Base-by-base conservation (phyloP, 176 grass and related monocot genomes). In the Oryza officinalis region DNA sequence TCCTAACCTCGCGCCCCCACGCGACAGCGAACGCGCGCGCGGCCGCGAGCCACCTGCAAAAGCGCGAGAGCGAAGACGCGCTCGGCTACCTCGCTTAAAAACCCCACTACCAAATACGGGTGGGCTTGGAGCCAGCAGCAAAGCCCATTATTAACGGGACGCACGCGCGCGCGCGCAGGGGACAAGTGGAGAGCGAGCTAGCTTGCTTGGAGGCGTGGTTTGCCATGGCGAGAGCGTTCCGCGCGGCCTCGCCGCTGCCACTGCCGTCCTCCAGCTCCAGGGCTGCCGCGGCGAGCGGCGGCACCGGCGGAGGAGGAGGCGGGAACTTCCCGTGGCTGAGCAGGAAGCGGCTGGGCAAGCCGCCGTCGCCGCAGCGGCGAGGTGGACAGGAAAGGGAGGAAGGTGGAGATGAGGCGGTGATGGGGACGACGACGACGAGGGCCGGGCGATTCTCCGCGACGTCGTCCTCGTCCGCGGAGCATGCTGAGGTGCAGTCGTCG, bases 211-310 rank as follows among this genome's bases (percentile, higher is more conserved):
- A 27, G 63, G 78, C 4, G 68, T 13, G 31, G n/a, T 14, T 9
- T 46, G 13, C 23, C 80, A 90, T 90, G 88, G 88, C 88, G 75
- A 49, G 84, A 54, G 84, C 88, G 37, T 90, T 87, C 81, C 88
- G 84, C 63, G 84, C 88, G 10, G 88, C 88, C 0, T 90, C 88
- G 47, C 88, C 88, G 33, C 68, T 90, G 60, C 88, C 88, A 0
- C 84, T 90, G 0, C 80, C 88, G 20, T 78, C 74, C 18, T 78
- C 74, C 18, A 69, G 75, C 80, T 87, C 88, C 5, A 80, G 84
- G 69, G 1, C 2, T 15, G 4, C 10, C 27, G 27, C 1, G 0
- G 4, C 23, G 2, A 63, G 1, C 87, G 15, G 69, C 20, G 44
- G 77, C 76, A 38, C 37, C 37, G 27, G 67, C 20, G 43, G 17